Evolutionary conservation across 306 rosid species (phyloP).

Genomic region (Comarum palustre): DNA sequence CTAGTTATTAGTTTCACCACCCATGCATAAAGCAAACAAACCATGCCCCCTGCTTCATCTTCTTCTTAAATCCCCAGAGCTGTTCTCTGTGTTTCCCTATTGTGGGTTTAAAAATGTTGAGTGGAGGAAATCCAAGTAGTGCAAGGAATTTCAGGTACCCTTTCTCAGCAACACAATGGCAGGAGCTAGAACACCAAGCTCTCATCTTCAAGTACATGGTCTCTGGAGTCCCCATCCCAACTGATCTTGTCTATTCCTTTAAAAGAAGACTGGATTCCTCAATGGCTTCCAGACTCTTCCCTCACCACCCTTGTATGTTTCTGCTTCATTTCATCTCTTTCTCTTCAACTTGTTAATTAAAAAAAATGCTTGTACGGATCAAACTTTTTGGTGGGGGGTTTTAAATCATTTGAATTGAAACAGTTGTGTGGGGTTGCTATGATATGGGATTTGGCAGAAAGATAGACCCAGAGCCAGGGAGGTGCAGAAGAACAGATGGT

Average conservation of each 20-base stretch:
- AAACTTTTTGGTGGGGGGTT: not conserved
- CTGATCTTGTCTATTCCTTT: slow-evolving; percentile 75
- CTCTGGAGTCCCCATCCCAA: slow-evolving; percentile 79
- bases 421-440: slow-evolving; percentile 95
- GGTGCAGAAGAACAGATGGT: slow-evolving; percentile 99
- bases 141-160: slow-evolving; percentile 54
- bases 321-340: not conserved
- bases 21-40: slow-evolving; percentile 51
- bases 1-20: slow-evolving; percentile 42
- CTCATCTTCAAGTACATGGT: slow-evolving; percentile 90
- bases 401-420: slow-evolving; percentile 19
- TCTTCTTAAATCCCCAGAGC: slow-evolving; percentile 19
- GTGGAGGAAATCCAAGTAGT: slow-evolving; percentile 34
- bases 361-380: not conserved
- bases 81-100: slow-evolving; percentile 1
- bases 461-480: slow-evolving; percentile 97
- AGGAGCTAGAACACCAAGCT: slow-evolving; percentile 97
- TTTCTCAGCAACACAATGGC: slow-evolving; percentile 93
- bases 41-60: slow-evolving; percentile 30
- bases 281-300: slow-evolving; percentile 68
- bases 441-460: slow-evolving; percentile 96
- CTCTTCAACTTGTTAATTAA: not conserved
- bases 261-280: slow-evolving; percentile 80
- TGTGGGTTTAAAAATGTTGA: slow-evolving; percentile 39
- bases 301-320: slow-evolving; percentile 65